Percentiles rank a stretch among this genome's conserved stretches.
phyloP scores from a whole-genome alignment of 75 land plant genomes.

The Larix kaempferi region DNA sequence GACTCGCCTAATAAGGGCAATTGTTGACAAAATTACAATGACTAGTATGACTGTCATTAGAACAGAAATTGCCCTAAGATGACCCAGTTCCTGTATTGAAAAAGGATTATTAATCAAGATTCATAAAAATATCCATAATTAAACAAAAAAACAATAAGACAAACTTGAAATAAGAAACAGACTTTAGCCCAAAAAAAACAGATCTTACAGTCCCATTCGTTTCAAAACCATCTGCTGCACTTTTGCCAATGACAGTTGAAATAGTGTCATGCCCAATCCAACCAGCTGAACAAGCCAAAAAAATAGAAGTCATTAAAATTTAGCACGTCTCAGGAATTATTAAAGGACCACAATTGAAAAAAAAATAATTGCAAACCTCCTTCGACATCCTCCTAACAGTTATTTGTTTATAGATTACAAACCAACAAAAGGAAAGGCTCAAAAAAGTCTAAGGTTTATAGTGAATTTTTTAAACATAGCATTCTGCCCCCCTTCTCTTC shows the following conservation, averaged over 20 bases:
- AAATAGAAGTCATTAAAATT: not conserved
- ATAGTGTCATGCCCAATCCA: slow-evolving; percentile 91
- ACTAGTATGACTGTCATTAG: slow-evolving; percentile 74
- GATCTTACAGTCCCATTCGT: slow-evolving; percentile 45
- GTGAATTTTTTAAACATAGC: not conserved
- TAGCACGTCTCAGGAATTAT: not conserved
- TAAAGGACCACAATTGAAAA: not conserved
- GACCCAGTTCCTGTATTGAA: slow-evolving; percentile 62
- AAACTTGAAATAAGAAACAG: not conserved
- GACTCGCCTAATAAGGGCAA: slow-evolving; percentile 79
- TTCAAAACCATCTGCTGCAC: slow-evolving; percentile 53
- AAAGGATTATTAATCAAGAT: not conserved
- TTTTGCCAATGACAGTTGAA: slow-evolving; percentile 73
- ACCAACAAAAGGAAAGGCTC: not conserved
- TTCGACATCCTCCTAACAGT: not conserved
- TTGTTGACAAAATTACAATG: slow-evolving; percentile 63
- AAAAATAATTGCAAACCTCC: not conserved
- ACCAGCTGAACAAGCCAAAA: slow-evolving; percentile 60
- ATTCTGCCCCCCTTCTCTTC: not conserved
- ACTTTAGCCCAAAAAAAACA: slow-evolving; percentile 9
- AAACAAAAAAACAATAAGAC: not conserved
- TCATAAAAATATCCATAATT: not conserved
- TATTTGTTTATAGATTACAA: not conserved
- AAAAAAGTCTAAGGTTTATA: not conserved
- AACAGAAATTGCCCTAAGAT: slow-evolving; percentile 66